Base-by-base conservation (phyloP, 2,329 filamentous ascomycete genomes). In the Ramichloridium luteum region DNA sequence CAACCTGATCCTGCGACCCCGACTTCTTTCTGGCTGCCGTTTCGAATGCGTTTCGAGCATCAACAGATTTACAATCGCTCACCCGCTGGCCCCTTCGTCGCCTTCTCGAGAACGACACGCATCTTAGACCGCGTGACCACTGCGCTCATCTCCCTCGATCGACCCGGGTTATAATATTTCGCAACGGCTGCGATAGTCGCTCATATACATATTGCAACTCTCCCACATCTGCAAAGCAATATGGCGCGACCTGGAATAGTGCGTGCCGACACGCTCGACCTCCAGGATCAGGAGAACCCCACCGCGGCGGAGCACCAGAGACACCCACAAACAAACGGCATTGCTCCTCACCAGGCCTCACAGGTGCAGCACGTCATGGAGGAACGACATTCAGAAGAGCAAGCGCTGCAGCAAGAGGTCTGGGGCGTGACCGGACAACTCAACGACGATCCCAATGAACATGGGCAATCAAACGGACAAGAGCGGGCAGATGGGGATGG, bases 321-420 rank as follows among this genome's bases (percentile, higher is more conserved):
- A 45, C 70, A 72, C 50, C 59, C 67, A 47, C 26, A 71, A 60
- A 40, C 58, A 60, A 43, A 62, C 70, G 59, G 68, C 43, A 63
- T 80, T 50, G 80, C 77, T 43, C 76, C 83, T 27, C 86, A 94
- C 55, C 86, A 96, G 60, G 80, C 84, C 46, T 76, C 83, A 48
- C 79, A 86, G 12, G 67, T 94, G 42, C 78, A 81, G 49, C 79
- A 83, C 53, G 79, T 86, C 35, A 73, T 78, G 42, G 72, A 83
- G 51, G 83, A 93, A 47, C 58, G 64, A 54, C 68, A 72, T 30
- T 74, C 73, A 44, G 74, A 84, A 53, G 80, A 90, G 54, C 71
- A 81, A 48, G 62, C 68, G 38, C 69, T 79, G 30, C 77, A n/a
- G n/a, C n/a, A 75, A 37, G 60, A 66, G 43, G 65, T 64, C 41